A percentile compares a stretch with the other conserved stretches of the same genome.
phyloP scores from a whole-genome alignment of 1,284 basidiomycete genomes.

The Cutaneotrichosporon sp. region DNA sequence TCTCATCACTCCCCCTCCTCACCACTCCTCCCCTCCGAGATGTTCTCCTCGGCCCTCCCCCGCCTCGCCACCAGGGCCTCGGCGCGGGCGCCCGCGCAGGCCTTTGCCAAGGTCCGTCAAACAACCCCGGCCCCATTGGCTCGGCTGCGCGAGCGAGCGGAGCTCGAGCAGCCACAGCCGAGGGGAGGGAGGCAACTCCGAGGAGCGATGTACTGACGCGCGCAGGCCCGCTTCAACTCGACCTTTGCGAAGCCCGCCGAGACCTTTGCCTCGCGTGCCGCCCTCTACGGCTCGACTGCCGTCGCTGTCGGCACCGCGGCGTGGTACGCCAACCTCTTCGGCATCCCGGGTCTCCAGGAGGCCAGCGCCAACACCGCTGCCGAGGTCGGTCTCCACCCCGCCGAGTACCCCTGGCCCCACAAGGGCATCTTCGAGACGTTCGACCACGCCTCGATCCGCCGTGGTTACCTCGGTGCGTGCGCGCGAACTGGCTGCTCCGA shows the following conservation, averaged over 20 bases:
- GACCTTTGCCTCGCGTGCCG: conserved; percentile 65
- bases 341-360: conserved; percentile 82
- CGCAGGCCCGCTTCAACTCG: conserved; percentile 47
- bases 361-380: conserved; percentile 86
- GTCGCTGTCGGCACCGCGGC: conserved; percentile 85
- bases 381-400: conserved; percentile 92
- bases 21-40: conserved; percentile 26
- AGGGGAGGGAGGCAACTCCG: background rate
- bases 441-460: conserved; percentile 91
- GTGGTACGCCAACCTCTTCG: conserved; percentile 96
- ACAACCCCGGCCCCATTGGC: conserved; percentile 1
- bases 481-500: background rate
- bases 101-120: conserved; percentile 27
- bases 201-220: conserved; percentile 12
- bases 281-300: conserved; percentile 74
- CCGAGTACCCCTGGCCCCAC: conserved; percentile 88
- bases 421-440: conserved; percentile 85
- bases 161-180: background rate
- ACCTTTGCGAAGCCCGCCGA: conserved; percentile 30
- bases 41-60: conserved; percentile 49
- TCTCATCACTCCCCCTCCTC: conserved; percentile 16
- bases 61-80: conserved; percentile 43
- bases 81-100: conserved; percentile 26
- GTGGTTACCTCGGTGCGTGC: conserved; percentile 79
- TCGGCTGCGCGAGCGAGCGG: background rate